Conservation (phyloP, 2,329 filamentous ascomycete genomes). For the Cryphonectria parasitica region DNA sequence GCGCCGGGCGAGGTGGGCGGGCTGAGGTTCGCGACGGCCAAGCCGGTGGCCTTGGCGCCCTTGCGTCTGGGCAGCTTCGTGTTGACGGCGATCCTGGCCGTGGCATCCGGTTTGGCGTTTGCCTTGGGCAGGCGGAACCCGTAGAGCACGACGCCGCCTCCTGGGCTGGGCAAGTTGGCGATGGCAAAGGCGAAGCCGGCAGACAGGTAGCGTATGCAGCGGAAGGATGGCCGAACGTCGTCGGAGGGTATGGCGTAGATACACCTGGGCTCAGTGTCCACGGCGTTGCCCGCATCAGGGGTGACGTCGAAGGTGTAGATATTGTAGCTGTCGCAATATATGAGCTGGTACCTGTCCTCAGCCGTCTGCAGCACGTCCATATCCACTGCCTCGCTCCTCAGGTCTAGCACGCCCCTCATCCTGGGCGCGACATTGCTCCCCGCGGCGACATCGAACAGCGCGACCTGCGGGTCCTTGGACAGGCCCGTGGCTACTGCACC, state of each 20-base stretch:
- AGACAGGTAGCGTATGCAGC: constrained; percentile 62
- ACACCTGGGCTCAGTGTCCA: constrained; percentile 47
- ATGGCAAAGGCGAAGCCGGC: constrained; percentile 61
- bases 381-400: constrained; percentile 66
- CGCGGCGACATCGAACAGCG: constrained; percentile 72
- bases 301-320: constrained; percentile 69
- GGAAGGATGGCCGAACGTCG: constrained; percentile 54
- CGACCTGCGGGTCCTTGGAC: constrained; percentile 75
- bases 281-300: constrained; percentile 43
- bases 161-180: constrained; percentile 61
- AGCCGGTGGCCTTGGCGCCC: constrained; percentile 71
- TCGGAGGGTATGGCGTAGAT: constrained; percentile 62
- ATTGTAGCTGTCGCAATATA: constrained; percentile 78
- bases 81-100: constrained; percentile 55
- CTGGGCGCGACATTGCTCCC: constrained; percentile 56
- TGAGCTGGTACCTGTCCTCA: constrained; percentile 68
- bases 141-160: constrained; percentile 59
- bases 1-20: constrained; percentile 53
- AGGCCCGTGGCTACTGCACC: constrained; percentile 81
- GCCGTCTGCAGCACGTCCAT: constrained; percentile 69
- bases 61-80: constrained; percentile 59
- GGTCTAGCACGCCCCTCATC: constrained; percentile 53
- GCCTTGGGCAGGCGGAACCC: constrained; percentile 56
- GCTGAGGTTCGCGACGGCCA: constrained; percentile 75
- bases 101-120: constrained; percentile 38